Evolutionary conservation across 352 stramenopile genomes (phyloP).

Genomic region (Hyaloperonospora brassicae): DNA sequence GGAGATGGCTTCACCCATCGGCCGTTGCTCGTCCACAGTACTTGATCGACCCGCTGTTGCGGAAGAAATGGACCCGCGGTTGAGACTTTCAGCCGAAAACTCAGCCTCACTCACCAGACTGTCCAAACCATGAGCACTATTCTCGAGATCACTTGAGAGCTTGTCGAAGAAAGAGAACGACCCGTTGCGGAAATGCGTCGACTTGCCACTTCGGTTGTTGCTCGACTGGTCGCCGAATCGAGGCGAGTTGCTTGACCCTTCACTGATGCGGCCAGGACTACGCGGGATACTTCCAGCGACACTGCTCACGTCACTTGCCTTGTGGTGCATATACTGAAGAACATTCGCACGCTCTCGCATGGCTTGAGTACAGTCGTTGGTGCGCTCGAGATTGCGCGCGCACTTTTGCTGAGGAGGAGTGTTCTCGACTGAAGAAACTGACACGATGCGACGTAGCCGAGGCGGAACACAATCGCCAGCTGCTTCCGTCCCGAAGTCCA

Average conservation of each 20-base stretch:
- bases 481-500: slow-evolving; percentile 26
- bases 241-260: slow-evolving; percentile 65
- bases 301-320: slow-evolving; percentile 76
- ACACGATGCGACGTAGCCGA: slow-evolving; percentile 36
- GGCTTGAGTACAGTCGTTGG: slow-evolving; percentile 47
- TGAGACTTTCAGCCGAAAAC: slow-evolving; percentile 22
- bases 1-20: slow-evolving; percentile 18
- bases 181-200: slow-evolving; percentile 45
- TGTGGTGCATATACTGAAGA: slow-evolving; percentile 80
- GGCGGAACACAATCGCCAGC: slow-evolving; percentile 9
- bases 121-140: slow-evolving; percentile 43
- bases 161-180: slow-evolving; percentile 87
- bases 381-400: slow-evolving; percentile 18
- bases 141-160: slow-evolving; percentile 67
- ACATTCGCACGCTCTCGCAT: slow-evolving; percentile 82
- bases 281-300: slow-evolving; percentile 51
- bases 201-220: slow-evolving; percentile 42
- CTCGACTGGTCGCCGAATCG: slow-evolving; percentile 35
- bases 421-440: slow-evolving; percentile 19
- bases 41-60: slow-evolving; percentile 19
- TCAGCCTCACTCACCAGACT: slow-evolving; percentile 33
- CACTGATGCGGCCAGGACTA: slow-evolving; percentile 51
- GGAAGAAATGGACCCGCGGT: slow-evolving; percentile 22
- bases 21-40: slow-evolving; percentile 23
- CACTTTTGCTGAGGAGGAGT: slow-evolving; percentile 18